These are phyloP conservation scores for Phaeosphaeriaceae sp. DNA, from an alignment of 2,329 filamentous ascomycete species.

Conservation along the genomic window DNA sequence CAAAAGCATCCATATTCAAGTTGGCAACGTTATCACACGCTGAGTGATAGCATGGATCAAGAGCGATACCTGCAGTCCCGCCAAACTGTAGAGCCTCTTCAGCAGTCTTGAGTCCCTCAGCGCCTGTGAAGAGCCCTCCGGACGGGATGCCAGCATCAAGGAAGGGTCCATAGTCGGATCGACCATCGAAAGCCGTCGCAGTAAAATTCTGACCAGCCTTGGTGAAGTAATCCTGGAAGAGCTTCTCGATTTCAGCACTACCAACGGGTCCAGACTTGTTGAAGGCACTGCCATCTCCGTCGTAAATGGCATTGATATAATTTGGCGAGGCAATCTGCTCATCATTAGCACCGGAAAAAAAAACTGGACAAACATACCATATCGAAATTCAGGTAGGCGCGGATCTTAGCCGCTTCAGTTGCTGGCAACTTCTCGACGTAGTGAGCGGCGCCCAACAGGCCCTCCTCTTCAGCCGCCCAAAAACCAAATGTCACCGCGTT, in stretches of 20 bases:
- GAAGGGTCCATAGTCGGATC: conserved; percentile 81
- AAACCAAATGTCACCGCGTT: conserved; percentile 70
- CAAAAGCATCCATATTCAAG: conserved; percentile 36
- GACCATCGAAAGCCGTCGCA: conserved; percentile 76
- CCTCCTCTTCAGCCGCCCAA: conserved; percentile 70
- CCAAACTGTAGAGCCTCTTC: conserved; percentile 72
- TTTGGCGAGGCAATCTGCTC: conserved; percentile 65
- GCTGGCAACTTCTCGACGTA: conserved; percentile 60
- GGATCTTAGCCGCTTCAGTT: conserved; percentile 63
- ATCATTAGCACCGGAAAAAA: background rate
- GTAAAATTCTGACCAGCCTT: conserved; percentile 54
- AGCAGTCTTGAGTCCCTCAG: conserved; percentile 75
- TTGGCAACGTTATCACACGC: conserved; percentile 46
- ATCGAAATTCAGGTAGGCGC: conserved; percentile 73
- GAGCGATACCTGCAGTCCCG: conserved; percentile 66
- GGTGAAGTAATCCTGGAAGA: conserved; percentile 55
- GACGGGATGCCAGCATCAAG: conserved; percentile 74
- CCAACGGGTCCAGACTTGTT: conserved; percentile 64
- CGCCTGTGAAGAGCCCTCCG: conserved; percentile 78
- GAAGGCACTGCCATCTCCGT: conserved; percentile 63
- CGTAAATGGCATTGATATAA: conserved; percentile 62
- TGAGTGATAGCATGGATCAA: conserved; percentile 36
- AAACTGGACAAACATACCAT: conserved; percentile 53
- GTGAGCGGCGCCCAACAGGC: conserved; percentile 65
- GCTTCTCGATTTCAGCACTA: conserved; percentile 70